Base-by-base conservation (phyloP, 805 yeast genomes). In the Zygoascus biomembranicola region DNA sequence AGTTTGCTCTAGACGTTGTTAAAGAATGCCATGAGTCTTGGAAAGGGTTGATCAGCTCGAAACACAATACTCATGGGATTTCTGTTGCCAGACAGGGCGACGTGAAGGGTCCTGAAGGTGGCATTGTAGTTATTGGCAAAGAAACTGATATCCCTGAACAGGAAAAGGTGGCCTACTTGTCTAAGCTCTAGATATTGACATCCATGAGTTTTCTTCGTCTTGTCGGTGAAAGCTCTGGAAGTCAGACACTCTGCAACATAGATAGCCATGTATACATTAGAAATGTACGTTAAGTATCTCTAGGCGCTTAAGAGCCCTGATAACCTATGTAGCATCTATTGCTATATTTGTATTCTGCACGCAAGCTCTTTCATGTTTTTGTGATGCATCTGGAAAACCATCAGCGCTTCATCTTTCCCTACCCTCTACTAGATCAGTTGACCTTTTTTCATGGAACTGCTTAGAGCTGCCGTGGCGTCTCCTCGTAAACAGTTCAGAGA, bases 11-110 rank as follows among this genome's bases (percentile, higher is more conserved):
- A 56, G 71, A 72, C 41, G 73, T 84, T 13, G 74, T 88, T 48
- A 72, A 74, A 51, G 87, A 84, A 58, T 84, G 90, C 61, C 78
- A 81, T 60, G 71, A 72, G 52, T 80, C 86, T 47, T 88, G 96
- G 96, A 74, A 74, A 54, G 70, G 37, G 20, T 77, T 90, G 61
- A 74, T 89, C 53, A 65, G 69, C 50, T 88, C 89, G 56, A 72
- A 81, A 23, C 31, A 19, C 13, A 35, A 35, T 8, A 13, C 39
- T 35, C 39, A 35, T 35, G 39, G 39, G 3, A 35, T 35, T n/a
- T 13, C 13, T n/a, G 16, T n/a, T 35, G 39, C 39, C 16, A 11
- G 39, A 35, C 16, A 35, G 16, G 39, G 39, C 8, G 39, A 35
- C 16, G 39, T 35, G 3, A n/a, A 13, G 13, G 39, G 16, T 35